These are phyloP conservation scores for Didymella exigua DNA, from an alignment of 2,329 filamentous ascomycete genomes.

Conservation along the genomic window DNA sequence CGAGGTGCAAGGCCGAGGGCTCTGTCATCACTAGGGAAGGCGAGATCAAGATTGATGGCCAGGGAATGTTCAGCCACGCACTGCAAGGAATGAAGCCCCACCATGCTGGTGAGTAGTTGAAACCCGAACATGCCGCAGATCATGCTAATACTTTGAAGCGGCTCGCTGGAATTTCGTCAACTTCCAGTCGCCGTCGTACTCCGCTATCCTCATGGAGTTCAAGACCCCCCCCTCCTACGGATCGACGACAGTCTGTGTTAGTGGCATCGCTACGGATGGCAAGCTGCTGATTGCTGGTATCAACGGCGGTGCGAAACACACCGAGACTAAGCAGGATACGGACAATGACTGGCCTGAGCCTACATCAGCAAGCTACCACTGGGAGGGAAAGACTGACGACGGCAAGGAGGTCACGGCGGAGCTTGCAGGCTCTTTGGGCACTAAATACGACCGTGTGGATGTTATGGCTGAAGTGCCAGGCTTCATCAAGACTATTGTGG, in stretches of 20 bases:
- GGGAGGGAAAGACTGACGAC: slow-evolving; percentile 79
- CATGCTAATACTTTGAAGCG: slow-evolving; percentile 53
- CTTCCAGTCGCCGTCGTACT: slow-evolving; percentile 86
- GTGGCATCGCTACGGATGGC: slow-evolving; percentile 79
- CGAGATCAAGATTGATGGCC: slow-evolving; percentile 80
- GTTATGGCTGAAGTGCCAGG: slow-evolving; percentile 96
- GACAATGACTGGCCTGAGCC: slow-evolving; percentile 92
- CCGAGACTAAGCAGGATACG: slow-evolving; percentile 70
- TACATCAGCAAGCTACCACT: slow-evolving; percentile 73
- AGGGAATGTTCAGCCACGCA: slow-evolving; percentile 79
- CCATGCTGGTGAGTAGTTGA: slow-evolving; percentile 70
- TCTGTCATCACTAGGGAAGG: slow-evolving; percentile 83
- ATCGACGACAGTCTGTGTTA: slow-evolving; percentile 80
- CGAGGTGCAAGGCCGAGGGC: slow-evolving; percentile 79
- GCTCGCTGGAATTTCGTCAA: slow-evolving; percentile 91
- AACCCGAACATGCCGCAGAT: neutral
- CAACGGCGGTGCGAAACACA: slow-evolving; percentile 70
- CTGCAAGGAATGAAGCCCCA: slow-evolving; percentile 99
- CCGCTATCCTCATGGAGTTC: slow-evolving; percentile 93
- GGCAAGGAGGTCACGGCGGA: slow-evolving; percentile 73
- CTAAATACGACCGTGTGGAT: slow-evolving; percentile 81
- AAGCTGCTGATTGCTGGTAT: slow-evolving; percentile 77
- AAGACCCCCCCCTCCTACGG: slow-evolving; percentile 94
- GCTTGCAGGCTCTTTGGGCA: slow-evolving; percentile 71
- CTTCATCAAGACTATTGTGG: slow-evolving; percentile 93